Percentiles rank a stretch among this genome's conserved stretches.
These are phyloP conservation scores for Annulohypoxylon maeteangense DNA, from an alignment of 495 filamentous ascomycete genomes.

Conservation along the genomic window DNA sequence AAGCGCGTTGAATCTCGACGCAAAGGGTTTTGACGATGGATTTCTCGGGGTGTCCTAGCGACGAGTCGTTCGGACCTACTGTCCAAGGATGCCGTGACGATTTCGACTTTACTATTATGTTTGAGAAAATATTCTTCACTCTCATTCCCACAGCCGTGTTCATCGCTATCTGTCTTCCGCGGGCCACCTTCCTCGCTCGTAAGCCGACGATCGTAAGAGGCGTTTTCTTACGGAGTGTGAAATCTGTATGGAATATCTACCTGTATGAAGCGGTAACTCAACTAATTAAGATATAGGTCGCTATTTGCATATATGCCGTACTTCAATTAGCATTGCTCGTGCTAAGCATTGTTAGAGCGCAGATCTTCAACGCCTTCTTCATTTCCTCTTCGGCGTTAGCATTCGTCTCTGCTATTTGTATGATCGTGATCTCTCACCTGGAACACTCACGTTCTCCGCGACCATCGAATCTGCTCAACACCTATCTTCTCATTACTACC, in stretches of 20 bases:
- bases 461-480: constrained; percentile 69
- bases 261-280: constrained; percentile 25
- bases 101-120: constrained; percentile 71
- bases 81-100: constrained; percentile 27
- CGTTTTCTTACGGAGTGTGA: constrained; percentile 52
- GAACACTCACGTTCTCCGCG: constrained; percentile 66
- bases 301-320: constrained; percentile 54
- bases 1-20: too few species aligned
- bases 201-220: constrained; percentile 59
- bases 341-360: constrained; percentile 54
- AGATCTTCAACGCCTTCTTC: constrained; percentile 51
- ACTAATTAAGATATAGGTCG: constrained; percentile 45
- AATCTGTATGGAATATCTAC: constrained; percentile 52
- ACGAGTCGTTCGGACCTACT: constrained; percentile 20
- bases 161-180: constrained; percentile 59
- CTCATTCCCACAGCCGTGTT: constrained; percentile 62
- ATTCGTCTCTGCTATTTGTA: constrained; percentile 47
- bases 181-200: constrained; percentile 57
- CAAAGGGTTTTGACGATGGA: constrained; percentile 1
- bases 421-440: constrained; percentile 62
- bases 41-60: constrained; percentile 22
- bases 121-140: constrained; percentile 66
- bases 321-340: constrained; percentile 60
- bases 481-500: constrained; percentile 69
- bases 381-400: constrained; percentile 57